A percentile compares a stretch with the other conserved stretches of the same genome.
Conservation (phyloP, 495 filamentous ascomycete genomes). For the Neurospora africana region DNA sequence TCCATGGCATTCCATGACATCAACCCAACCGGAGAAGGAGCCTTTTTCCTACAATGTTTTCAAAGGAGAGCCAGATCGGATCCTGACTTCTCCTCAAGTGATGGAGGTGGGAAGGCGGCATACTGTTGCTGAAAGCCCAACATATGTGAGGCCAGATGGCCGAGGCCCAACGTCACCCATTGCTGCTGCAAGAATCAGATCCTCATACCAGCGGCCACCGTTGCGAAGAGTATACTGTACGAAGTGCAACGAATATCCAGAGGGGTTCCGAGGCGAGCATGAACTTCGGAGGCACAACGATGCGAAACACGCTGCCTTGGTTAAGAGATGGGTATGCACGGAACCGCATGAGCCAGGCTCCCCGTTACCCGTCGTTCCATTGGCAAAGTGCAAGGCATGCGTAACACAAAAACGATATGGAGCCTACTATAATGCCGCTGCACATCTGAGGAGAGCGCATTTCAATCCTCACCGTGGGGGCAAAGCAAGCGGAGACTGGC, state of each 20-base stretch:
- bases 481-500: constrained; percentile 77
- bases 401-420: constrained; percentile 70
- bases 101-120: constrained; percentile 33
- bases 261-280: constrained; percentile 90
- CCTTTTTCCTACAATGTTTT: constrained; percentile 18
- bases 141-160: constrained; percentile 27
- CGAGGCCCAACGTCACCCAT: constrained; percentile 31
- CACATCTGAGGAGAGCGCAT: constrained; percentile 82
- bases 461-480: constrained; percentile 71
- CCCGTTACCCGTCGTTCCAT: constrained; percentile 50
- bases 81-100: constrained; percentile 21
- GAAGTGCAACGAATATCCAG: constrained; percentile 68
- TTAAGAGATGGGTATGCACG: constrained; percentile 72
- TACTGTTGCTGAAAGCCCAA: constrained; percentile 37
- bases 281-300: constrained; percentile 83
- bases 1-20: constrained; percentile 20
- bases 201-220: constrained; percentile 61
- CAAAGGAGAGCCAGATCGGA: constrained; percentile 22
- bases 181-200: constrained; percentile 48
- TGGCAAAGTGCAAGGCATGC: constrained; percentile 85
- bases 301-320: constrained; percentile 59
- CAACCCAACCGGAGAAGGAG: constrained; percentile 15
- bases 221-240: constrained; percentile 69
- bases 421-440: constrained; percentile 95
- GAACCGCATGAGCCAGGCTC: constrained; percentile 30